These are phyloP conservation scores for Oligophagozyma castellii DNA, from an alignment of 1,139 yeast genomes.

Conservation along the genomic window DNA sequence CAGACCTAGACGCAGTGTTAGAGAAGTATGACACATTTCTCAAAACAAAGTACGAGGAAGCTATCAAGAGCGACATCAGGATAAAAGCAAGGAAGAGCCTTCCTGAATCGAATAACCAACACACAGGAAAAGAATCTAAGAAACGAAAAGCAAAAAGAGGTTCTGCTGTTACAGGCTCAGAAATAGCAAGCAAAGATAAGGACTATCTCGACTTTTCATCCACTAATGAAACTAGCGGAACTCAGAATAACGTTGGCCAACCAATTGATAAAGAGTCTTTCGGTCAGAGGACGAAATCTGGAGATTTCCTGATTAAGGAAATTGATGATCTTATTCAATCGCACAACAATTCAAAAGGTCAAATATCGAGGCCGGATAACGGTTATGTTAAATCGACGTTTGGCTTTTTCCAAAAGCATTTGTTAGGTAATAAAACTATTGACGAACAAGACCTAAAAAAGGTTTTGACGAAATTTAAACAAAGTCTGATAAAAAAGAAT, in stretches of 20 bases:
- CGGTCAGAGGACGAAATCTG: conserved; percentile 29
- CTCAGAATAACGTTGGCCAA: conserved; percentile 15
- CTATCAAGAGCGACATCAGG: conserved; percentile 6
- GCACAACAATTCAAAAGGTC: conserved; percentile 23
- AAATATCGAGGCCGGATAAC: conserved; percentile 8
- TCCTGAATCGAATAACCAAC: conserved; percentile 3
- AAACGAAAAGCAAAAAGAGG: conserved; percentile 25
- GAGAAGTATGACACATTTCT: conserved; percentile 24
- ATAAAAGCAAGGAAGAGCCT: conserved; percentile 2
- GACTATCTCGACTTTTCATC: conserved; percentile 36
- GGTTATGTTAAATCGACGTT: conserved; percentile 28
- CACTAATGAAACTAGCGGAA: conserved; percentile 8
- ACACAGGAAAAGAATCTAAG: conserved; percentile 6
- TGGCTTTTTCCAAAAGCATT: conserved; percentile 37
- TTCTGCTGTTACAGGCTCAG: conserved; percentile 36
- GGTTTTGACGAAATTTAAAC: conserved; percentile 38
- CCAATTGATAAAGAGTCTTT: conserved; percentile 30
- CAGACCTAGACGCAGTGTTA: conserved; percentile 19
- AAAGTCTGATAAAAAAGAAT: conserved; percentile 36
- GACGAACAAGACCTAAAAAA: conserved; percentile 42
- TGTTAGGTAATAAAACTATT: conserved; percentile 46
- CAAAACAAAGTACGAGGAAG: conserved; percentile 20
- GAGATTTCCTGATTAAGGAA: conserved; percentile 23
- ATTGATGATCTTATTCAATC: conserved; percentile 23
- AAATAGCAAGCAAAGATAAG: conserved; percentile 25